Conservation (phyloP, 345 rosid species). For the Acer campestre region DNA sequence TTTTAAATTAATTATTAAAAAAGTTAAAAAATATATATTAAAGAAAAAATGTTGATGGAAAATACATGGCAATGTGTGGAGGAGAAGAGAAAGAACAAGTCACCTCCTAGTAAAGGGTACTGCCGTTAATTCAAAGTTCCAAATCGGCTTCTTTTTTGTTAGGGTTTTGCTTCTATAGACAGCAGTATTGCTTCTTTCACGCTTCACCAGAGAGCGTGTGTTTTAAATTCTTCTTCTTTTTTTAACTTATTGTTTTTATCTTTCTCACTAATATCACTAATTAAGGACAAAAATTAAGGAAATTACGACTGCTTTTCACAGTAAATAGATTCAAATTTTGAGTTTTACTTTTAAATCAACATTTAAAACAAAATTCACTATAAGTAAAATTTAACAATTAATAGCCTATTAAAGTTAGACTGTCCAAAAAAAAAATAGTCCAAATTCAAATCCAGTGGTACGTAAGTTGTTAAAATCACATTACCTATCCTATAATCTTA, state of each 20-base stretch:
- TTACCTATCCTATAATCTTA: too few relatives aligned
- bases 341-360: too few relatives aligned
- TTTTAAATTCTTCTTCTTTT: not conserved
- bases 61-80: not conserved
- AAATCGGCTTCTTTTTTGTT: not conserved
- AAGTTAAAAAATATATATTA: too few relatives aligned
- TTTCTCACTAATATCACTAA: not conserved
- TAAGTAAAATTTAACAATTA: too few relatives aligned
- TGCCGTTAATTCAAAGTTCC: not conserved
- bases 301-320: not conserved
- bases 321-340: too few relatives aligned
- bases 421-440: too few relatives aligned
- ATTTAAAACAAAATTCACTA: too few relatives aligned
- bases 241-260: not conserved
- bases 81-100: slow-evolving; percentile 1
- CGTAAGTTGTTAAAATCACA: too few relatives aligned
- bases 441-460: too few relatives aligned
- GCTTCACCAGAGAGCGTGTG: not conserved
- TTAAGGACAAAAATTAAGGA: not conserved
- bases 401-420: too few relatives aligned
- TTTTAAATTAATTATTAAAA: too few relatives aligned
- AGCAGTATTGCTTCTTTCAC: not conserved
- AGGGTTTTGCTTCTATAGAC: not conserved
- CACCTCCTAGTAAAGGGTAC: not conserved
- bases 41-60: not conserved